Evolutionary conservation across 768 basidiomycete species (phyloP).

Genomic region (Suillus alpinus): DNA sequence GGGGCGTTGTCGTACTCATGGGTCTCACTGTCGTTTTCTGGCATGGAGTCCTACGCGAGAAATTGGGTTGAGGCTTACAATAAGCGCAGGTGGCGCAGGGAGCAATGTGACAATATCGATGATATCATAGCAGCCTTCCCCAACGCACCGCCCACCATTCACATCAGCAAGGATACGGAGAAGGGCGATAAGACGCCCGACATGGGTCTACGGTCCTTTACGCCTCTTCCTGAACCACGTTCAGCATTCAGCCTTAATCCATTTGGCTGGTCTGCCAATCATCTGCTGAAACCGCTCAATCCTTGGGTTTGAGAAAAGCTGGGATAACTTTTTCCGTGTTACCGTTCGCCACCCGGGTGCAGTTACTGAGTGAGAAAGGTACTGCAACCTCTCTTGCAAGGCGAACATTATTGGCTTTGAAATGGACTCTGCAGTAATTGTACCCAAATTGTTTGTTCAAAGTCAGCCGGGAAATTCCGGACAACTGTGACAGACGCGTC

Average conservation of each 20-base stretch:
- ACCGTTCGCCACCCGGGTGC: too few species aligned
- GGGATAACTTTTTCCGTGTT: slow-evolving; percentile 47
- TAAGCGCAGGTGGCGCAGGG: slow-evolving; percentile 48
- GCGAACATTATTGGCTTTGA: too few species aligned
- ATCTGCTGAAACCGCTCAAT: slow-evolving; percentile 25
- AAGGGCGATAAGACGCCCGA: slow-evolving; percentile 19
- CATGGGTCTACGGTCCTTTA: slow-evolving; percentile 43
- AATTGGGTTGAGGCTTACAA: slow-evolving; percentile 44
- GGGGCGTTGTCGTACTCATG: too few species aligned
- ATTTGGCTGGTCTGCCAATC: slow-evolving; percentile 35
- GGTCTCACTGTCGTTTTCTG: slow-evolving; percentile 68
- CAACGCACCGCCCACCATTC: slow-evolving; percentile 15
- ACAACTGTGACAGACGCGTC: too few species aligned
- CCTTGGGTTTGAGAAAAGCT: slow-evolving; percentile 39
- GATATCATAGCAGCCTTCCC: slow-evolving; percentile 33
- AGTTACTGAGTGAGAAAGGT: too few species aligned
- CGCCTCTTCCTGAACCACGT: slow-evolving; percentile 44
- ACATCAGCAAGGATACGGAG: slow-evolving; percentile 20
- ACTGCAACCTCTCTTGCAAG: too few species aligned
- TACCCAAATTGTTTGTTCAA: too few species aligned
- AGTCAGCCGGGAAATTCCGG: too few species aligned
- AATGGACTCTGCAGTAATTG: too few species aligned
- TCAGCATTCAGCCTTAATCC: slow-evolving; percentile 30
- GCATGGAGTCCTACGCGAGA: slow-evolving; percentile 64
- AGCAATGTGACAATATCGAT: slow-evolving; percentile 49